A percentile compares a stretch with the other conserved stretches of the same genome.
These are phyloP conservation scores for Lipomyces yamadae DNA, from an alignment of 805 yeast species.

Conservation along the genomic window DNA sequence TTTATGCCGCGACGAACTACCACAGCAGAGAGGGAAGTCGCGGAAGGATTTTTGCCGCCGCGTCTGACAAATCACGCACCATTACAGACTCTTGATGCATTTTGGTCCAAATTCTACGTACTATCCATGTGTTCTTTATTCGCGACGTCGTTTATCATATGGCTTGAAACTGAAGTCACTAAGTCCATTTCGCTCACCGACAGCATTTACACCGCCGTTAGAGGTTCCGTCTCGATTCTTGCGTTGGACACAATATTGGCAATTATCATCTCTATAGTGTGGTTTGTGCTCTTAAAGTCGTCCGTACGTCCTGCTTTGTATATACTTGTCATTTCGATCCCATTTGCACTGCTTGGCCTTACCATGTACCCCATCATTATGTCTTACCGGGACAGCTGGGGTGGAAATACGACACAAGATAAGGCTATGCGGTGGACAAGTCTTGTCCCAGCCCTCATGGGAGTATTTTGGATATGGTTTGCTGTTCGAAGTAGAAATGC, in stretches of 20 bases:
- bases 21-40: not conserved
- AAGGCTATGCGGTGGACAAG: constrained; percentile 44
- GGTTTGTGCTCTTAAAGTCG: constrained; percentile 42
- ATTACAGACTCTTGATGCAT: constrained; percentile 12
- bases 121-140: constrained; percentile 40
- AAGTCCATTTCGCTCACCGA: constrained; percentile 40
- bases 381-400: constrained; percentile 44
- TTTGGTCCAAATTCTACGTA: constrained; percentile 38
- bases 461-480: constrained; percentile 41
- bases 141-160: constrained; percentile 43
- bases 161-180: constrained; percentile 42
- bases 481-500: constrained; percentile 41
- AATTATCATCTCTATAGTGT: constrained; percentile 39
- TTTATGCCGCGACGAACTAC: constrained; percentile 1
- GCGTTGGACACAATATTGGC: constrained; percentile 40
- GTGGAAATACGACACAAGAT: constrained; percentile 45
- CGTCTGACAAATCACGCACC: not conserved
- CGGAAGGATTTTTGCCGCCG: constrained; percentile 23
- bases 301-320: constrained; percentile 42
- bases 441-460: constrained; percentile 40
- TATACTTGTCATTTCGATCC: constrained; percentile 41
- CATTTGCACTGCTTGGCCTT: constrained; percentile 40
- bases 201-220: constrained; percentile 41
- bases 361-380: constrained; percentile 42
- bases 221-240: constrained; percentile 39